Conservation (phyloP, 1,139 yeast genomes). For the Pichia sp. region DNA sequence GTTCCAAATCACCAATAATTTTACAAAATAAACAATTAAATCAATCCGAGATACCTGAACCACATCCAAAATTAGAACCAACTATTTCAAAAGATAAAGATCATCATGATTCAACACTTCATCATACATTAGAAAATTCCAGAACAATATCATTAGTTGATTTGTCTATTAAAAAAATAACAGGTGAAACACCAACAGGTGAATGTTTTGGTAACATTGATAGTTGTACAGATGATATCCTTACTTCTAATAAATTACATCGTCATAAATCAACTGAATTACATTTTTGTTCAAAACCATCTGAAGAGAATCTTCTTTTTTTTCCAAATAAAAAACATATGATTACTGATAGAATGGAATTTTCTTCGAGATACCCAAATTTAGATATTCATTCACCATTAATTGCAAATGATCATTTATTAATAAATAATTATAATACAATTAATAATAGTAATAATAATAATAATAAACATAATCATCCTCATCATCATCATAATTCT, state of each 20-base stretch:
- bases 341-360: constrained; percentile 22
- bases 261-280: constrained; percentile 16
- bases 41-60: too few relatives aligned
- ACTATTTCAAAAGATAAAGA: neutral
- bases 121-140: neutral
- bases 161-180: constrained; percentile 26
- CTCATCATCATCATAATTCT: neutral
- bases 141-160: constrained; percentile 27
- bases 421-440: neutral
- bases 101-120: neutral
- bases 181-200: constrained; percentile 26
- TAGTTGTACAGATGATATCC: constrained; percentile 21
- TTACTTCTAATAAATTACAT: constrained; percentile 12
- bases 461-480: neutral
- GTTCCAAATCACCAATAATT: too few relatives aligned
- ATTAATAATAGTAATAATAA: neutral
- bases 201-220: constrained; percentile 29
- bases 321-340: constrained; percentile 24
- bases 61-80: neutral
- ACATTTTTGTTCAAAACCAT: constrained; percentile 29
- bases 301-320: constrained; percentile 28
- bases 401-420: constrained; percentile 3
- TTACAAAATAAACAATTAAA: too few relatives aligned
- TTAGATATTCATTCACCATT: constrained; percentile 29
- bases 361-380: constrained; percentile 25